Conservation (phyloP, 495 filamentous ascomycete species). For the Tetracladium setigerum region DNA sequence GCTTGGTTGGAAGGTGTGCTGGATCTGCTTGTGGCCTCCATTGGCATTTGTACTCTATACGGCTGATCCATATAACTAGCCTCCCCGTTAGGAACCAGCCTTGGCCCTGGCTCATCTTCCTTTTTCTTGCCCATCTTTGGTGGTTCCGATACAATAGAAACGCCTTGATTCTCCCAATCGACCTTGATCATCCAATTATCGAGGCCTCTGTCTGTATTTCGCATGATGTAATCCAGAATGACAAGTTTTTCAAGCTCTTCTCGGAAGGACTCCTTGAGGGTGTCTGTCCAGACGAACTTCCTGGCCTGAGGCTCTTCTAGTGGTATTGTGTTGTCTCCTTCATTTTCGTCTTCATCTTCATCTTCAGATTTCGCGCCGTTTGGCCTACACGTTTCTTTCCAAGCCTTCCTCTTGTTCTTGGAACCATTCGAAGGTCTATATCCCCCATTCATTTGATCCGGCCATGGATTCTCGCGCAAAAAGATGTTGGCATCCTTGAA, state of each 20-base stretch:
- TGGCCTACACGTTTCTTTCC: slow-evolving; percentile 82
- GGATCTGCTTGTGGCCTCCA: slow-evolving; percentile 65
- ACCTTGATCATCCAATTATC: slow-evolving; percentile 99
- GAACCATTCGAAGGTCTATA: slow-evolving; percentile 64
- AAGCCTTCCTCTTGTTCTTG: slow-evolving; percentile 65
- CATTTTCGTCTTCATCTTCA: slow-evolving; percentile 58
- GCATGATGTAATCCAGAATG: slow-evolving; percentile 98
- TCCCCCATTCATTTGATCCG: slow-evolving; percentile 78
- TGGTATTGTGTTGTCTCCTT: slow-evolving; percentile 36
- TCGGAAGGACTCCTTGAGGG: slow-evolving; percentile 82
- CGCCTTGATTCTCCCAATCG: slow-evolving; percentile 72
- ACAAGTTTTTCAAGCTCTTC: slow-evolving; percentile 97
- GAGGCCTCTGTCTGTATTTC: slow-evolving; percentile 92
- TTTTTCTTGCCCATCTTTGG: slow-evolving; percentile 54
- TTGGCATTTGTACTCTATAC: slow-evolving; percentile 73
- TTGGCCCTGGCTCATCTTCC: slow-evolving; percentile 46
- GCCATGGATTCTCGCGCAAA: slow-evolving; percentile 91
- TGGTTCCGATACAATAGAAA: slow-evolving; percentile 78
- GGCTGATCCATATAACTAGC: slow-evolving; percentile 45
- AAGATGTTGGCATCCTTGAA: slow-evolving; percentile 97
- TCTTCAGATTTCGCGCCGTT: slow-evolving; percentile 55
- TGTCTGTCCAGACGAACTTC: slow-evolving; percentile 78
- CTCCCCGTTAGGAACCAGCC: slow-evolving; percentile 47
- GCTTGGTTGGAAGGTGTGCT: slow-evolving; percentile 45
- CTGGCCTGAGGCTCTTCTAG: slow-evolving; percentile 40